Percentiles rank a stretch among this genome's conserved stretches.
These are phyloP conservation scores for Trifolium pratense DNA, from an alignment of 306 rosid species.

Conservation along the genomic window DNA sequence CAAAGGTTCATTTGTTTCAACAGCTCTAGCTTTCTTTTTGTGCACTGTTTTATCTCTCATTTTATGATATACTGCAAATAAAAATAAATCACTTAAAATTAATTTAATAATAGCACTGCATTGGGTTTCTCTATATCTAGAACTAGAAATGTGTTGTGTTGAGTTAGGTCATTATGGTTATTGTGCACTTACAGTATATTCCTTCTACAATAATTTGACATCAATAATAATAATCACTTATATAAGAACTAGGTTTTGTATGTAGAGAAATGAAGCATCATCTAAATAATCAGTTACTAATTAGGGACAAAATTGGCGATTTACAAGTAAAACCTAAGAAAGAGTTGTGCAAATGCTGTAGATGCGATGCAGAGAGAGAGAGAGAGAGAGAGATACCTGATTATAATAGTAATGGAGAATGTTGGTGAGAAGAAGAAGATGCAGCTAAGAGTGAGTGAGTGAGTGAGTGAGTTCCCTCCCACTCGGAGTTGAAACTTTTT, in stretches of 20 bases:
- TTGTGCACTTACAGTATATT: too few species aligned
- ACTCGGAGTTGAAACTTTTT: not conserved
- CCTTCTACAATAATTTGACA: too few species aligned
- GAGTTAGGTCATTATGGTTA: too few species aligned
- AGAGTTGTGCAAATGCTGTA: too few species aligned
- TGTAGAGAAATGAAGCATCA: too few species aligned
- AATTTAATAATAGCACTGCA: not conserved
- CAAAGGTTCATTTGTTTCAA: constrained; percentile 41
- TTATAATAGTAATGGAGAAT: not conserved
- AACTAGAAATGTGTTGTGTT: too few species aligned
- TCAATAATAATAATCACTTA: too few species aligned
- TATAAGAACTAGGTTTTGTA: too few species aligned
- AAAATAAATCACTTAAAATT: not conserved
- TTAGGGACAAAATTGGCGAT: too few species aligned
- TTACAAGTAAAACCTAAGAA: too few species aligned
- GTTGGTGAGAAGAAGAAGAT: not conserved
- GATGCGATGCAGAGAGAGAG: too few species aligned
- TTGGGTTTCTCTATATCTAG: not conserved
- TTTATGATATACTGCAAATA: constrained; percentile 19
- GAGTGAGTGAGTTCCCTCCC: not conserved
- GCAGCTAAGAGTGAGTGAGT: not conserved
- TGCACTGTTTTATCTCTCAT: constrained; percentile 33
- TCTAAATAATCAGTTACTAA: too few species aligned
- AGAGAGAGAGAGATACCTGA: not conserved
- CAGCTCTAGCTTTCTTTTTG: constrained; percentile 33